Conservation (phyloP, 495 filamentous ascomycete species). For the Pyrenopolyporus hunteri region DNA sequence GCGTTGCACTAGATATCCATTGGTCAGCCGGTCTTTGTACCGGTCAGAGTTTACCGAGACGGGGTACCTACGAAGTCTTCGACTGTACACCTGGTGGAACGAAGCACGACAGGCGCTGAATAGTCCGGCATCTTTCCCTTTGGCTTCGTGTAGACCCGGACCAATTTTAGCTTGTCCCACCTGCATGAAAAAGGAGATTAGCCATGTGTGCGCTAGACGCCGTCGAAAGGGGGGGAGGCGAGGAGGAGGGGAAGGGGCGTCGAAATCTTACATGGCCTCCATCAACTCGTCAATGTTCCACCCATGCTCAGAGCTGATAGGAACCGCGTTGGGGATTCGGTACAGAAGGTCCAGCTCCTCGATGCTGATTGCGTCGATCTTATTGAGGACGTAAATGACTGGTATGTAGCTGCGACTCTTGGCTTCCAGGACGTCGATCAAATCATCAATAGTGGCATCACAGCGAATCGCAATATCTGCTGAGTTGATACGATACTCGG, state of each 20-base stretch:
- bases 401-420: conserved; percentile 96
- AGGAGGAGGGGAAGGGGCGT: conserved; percentile 14
- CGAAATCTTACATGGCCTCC: conserved; percentile 78
- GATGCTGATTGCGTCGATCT: conserved; percentile 97
- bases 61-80: conserved; percentile 88
- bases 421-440: conserved; percentile 95
- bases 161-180: conserved; percentile 93
- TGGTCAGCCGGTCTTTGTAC: conserved; percentile 36
- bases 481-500: conserved; percentile 94
- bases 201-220: conserved; percentile 29
- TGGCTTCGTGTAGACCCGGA: conserved; percentile 96
- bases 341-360: conserved; percentile 96
- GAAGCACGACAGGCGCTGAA: conserved; percentile 85
- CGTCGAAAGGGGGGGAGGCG: conserved; percentile 9
- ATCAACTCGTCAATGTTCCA: conserved; percentile 98
- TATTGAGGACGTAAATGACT: conserved; percentile 97
- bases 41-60: conserved; percentile 31
- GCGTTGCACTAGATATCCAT: conserved; percentile 76
- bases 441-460: conserved; percentile 81
- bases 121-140: conserved; percentile 96
- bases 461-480: conserved; percentile 98
- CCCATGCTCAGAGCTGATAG: conserved; percentile 96
- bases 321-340: conserved; percentile 93
- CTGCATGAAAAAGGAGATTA: conserved; percentile 46
- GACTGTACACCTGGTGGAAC: conserved; percentile 79